Base-by-base conservation (phyloP, 1,284 basidiomycete species). In the Boletellus deceptivus region DNA sequence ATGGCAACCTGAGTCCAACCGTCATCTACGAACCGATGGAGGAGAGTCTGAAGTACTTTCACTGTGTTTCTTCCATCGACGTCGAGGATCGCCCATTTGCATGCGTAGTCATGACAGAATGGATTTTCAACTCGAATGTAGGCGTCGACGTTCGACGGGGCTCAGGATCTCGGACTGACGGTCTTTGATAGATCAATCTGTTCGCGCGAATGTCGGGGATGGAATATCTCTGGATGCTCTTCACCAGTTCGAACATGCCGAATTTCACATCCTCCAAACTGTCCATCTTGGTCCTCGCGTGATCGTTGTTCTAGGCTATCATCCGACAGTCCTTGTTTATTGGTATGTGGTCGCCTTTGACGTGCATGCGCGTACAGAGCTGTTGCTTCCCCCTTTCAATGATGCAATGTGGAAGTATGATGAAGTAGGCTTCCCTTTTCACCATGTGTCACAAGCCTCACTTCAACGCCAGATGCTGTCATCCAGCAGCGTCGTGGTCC, bases 271-370 rank as follows among this genome's bases (percentile, higher is more conserved):
- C n/a, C 22, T 57, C 39, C 5, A 20, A 1, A 0, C 1, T 11
- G 42, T 62, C 22, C 9, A 40, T 13, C 43, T 59, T 42, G 58
- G 60, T 34, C 60, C 55, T 4, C 54, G 57, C 54, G 57, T 51
- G 9, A 29, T 62, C n/a, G 20, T 49, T n/a, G 22, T 22, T 22
- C 4, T 22, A 22, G 22, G 22, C 22, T 5, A 22, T 22, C 22
- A 22, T 5, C 1, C 22, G 22, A 5, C 4, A 4, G 5, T 22
- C 22, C 16, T 20, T 9, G 1, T n/a, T n/a, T 33, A 37, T 38
- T 24, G 13, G 33, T 29, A n/a, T 43, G 10, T 57, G 13, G 9
- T 61, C 11, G 43, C 31, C 18, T 29, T 60, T 17, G 58, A 59
- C 11, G 52, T 61, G 9, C 39, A 47, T 10, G 27, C 52, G 4